Conservation (phyloP, 2,329 filamentous ascomycete genomes). For the Alternaria atra region DNA sequence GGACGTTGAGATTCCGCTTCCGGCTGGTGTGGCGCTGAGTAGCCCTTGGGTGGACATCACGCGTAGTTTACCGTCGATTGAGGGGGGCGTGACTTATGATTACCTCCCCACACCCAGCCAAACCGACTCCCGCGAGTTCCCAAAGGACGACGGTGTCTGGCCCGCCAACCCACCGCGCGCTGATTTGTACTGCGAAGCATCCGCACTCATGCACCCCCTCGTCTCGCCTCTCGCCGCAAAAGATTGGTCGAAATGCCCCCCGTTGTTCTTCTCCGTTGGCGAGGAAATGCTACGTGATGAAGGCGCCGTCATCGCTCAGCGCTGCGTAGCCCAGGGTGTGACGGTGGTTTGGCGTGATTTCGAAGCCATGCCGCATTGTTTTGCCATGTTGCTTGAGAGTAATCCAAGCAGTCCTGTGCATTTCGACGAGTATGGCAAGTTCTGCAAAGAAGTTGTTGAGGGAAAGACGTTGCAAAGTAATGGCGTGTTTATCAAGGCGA, state of each 20-base stretch:
- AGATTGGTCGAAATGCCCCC: slow-evolving; percentile 70
- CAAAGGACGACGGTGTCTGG: slow-evolving; percentile 59
- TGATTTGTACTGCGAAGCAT: slow-evolving; percentile 59
- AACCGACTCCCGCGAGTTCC: slow-evolving; percentile 50
- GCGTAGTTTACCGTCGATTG: slow-evolving; percentile 67
- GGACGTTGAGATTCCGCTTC: slow-evolving; percentile 68
- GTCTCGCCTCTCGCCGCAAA: slow-evolving; percentile 67
- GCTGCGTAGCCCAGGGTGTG: slow-evolving; percentile 66
- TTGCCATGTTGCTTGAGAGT: slow-evolving; percentile 55
- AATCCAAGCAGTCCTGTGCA: slow-evolving; percentile 42
- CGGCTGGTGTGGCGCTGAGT: slow-evolving; percentile 69
- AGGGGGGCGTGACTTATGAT: slow-evolving; percentile 65
- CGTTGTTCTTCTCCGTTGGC: slow-evolving; percentile 73
- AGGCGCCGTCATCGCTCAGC: slow-evolving; percentile 66
- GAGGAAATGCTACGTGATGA: slow-evolving; percentile 78
- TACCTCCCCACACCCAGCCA: slow-evolving; percentile 64
- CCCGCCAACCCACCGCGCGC: slow-evolving; percentile 56
- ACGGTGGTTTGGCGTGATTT: slow-evolving; percentile 74
- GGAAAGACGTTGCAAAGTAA: slow-evolving; percentile 28
- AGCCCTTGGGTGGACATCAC: slow-evolving; percentile 78
- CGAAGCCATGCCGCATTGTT: slow-evolving; percentile 83
- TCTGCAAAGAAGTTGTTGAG: slow-evolving; percentile 43
- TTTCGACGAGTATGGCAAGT: slow-evolving; percentile 49
- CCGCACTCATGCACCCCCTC: slow-evolving; percentile 68
- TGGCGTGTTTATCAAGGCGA: slow-evolving; percentile 41